Base-by-base conservation (phyloP, 306 rosid genomes). In the Sesbania bispinosa region DNA sequence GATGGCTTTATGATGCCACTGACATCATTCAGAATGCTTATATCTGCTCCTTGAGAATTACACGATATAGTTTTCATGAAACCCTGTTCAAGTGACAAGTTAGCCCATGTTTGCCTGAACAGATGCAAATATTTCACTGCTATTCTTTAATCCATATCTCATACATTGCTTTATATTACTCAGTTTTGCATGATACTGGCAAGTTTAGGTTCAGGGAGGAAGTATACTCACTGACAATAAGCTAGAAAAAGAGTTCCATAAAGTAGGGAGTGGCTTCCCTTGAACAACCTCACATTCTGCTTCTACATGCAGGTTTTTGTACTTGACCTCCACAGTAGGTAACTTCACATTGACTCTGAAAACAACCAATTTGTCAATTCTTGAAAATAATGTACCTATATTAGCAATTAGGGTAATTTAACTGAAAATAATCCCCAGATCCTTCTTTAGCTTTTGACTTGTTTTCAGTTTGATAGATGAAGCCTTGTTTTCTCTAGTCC, bases 181-280 rank as follows among this genome's bases (percentile, higher is more conserved):
- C 33, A 32, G 43, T 69, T 69, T 21, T 58, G 18, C 46, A 35
- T 13, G 32, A 54, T 21, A 48, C 5, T 30, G 32, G 27, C 75
- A 63, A 52, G 42, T 30, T 62, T 67, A 74, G 67, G 41, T 45
- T 69, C 35, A 67, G 3, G 62, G 35, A 72, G 35, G 38, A 79
- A 62, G 73, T 62, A 69, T 48, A 72, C 88, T 81, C 67, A 85
- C 89, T 35, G 86, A 82, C 23, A 85, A 54, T 32, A 45, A 53
- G 82, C 70, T 79, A 70, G 75, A 42, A 60, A 79, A 15, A 43
- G 89, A 67, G 81, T 85, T 85, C 89, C 86, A 85, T 61, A 85
- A 62, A 36, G 89, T 85, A 48, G 89, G 89, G 10, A 85, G 86
- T 62, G 89, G 79, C 84, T 85, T 85, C 51, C 89, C 89, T 79